Base-by-base conservation (phyloP, 2,329 filamentous ascomycete species). In the Pseudohalonectria lignicola region DNA sequence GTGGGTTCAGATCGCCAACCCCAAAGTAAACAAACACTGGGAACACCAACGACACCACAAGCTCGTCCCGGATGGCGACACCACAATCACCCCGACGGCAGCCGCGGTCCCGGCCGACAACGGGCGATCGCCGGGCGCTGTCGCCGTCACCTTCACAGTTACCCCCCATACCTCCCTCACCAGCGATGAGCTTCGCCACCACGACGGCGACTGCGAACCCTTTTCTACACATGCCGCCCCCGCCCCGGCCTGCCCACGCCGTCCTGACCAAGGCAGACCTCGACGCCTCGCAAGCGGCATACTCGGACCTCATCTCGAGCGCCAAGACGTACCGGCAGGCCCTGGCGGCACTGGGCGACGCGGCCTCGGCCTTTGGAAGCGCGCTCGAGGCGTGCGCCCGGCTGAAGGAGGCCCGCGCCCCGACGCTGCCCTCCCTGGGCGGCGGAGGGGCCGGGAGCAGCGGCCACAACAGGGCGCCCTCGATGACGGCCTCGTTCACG, bases 371-470 rank as follows among this genome's bases (percentile, higher is more conserved):
- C 23, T 82, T 82, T 51, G 78, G 76, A 34, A 68, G 69, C 34
- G 75, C 78, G 13, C 67, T 82, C 42, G 78, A 82, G 59, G 59
- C 75, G 43, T 82, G 78, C 55, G 78, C 78, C n/a, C 70, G 77
- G 12, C 61, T 81, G 23, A 82, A 81, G 50, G 77, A 82, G 53
- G 73, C 77, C 25, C 69, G 76, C 37, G 73, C 75, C 39, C 75
- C 79, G 45, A 62, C 68, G 35, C 62, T 78, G 32, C 61, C 61
- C 3, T 57, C 64, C 3, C 61, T 77, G 33, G 36, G 46, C 13
- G 44, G 47, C 16, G 43, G 41, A 18, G 42, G 40, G 29, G 18
- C 32, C 6, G n/a, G 17, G 5, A 18, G 39, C 34, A 28, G 34
- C 28, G 39, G 49, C 51, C 35, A 36, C 32, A 31, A 21, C 35